Evolutionary conservation across 345 rosid genomes (phyloP).

Genomic region (Camelina laxa): DNA sequence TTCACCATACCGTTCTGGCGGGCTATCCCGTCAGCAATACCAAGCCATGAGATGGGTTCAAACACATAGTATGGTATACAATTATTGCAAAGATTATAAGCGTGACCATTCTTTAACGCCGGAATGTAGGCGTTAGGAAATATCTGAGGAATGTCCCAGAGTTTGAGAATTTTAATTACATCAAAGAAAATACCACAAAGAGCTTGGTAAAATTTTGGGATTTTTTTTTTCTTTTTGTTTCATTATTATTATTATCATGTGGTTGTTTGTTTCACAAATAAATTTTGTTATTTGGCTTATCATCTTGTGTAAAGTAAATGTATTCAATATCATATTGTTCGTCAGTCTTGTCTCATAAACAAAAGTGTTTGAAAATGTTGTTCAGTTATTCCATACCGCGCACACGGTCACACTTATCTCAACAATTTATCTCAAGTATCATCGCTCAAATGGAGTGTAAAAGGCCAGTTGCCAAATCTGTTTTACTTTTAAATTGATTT

Average conservation of each 20-base stretch:
- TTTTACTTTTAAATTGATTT: not conserved
- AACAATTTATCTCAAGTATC: not conserved
- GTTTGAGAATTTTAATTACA: slow-evolving; percentile 6
- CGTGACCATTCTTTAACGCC: slow-evolving; percentile 90
- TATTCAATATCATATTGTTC: slow-evolving; percentile 11
- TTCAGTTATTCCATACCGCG: slow-evolving; percentile 8
- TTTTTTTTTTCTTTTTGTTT: not conserved
- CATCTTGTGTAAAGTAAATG: slow-evolving; percentile 28
- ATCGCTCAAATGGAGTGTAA: not conserved
- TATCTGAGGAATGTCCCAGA: not conserved
- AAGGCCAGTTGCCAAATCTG: not conserved
- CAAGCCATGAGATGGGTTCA: slow-evolving; percentile 89
- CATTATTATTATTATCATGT: not conserved
- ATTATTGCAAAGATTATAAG: slow-evolving; percentile 77
- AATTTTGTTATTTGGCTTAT: slow-evolving; percentile 10
- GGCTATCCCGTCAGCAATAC: slow-evolving; percentile 64
- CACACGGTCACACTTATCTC: slow-evolving; percentile 11
- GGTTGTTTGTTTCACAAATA: slow-evolving; percentile 33
- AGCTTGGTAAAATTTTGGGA: slow-evolving; percentile 9
- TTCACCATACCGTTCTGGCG: slow-evolving; percentile 73
- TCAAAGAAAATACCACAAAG: not conserved
- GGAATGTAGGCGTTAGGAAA: slow-evolving; percentile 61
- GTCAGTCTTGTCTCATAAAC: not conserved
- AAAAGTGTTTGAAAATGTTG: slow-evolving; percentile 15
- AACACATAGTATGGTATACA: slow-evolving; percentile 61